Base-by-base conservation (phyloP, 129 eudicot genomes). In the Arctium lappa region DNA sequence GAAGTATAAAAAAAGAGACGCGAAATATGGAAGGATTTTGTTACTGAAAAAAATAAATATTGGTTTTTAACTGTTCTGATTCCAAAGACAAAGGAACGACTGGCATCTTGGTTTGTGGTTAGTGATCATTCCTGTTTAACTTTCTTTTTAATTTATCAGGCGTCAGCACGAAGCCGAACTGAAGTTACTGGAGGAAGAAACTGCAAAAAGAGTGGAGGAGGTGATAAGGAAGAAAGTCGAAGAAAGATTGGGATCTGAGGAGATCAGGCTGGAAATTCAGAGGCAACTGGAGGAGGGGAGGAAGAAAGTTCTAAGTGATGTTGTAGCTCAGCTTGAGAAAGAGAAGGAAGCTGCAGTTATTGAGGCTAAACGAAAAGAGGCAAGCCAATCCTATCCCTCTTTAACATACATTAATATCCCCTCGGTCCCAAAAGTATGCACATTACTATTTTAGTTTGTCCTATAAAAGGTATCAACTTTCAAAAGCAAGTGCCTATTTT, bases 181-280 rank as follows among this genome's bases (percentile, higher is more conserved):
- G 72, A 93, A 88, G 80, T 80, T 96, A 71, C 56, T 96, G 71
- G 99, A 96, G 85, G 99, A 96, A 91, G 99, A 96, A 89, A 93
- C 99, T 36, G 90, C 98, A 82, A 96, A 82, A 83, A 89, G 99
- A 87, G 91, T 96, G 48, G 98, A 91, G 75, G 91, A 84, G 70
- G 92, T 88, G 36, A 93, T 96, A 80, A 87, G 74, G 82, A 93
- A 89, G 85, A 90, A 79, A 87, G 99, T 96, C 68, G 92, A 91
- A 75, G 97, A 93, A 79, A 89, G 89, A 80, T 88, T 96, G 77
- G 85, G 89, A 27, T 83, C 89, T 60, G 91, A 90, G 81, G 97
- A 91, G 36, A 89, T 93, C 68, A 90, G 86, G 86, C 79, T 88
- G 79, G 94, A 93, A 88, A 90, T 96, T 22, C 80, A 84, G 38